phyloP scores from a whole-genome alignment of 202 grass and related monocot species.

The Thinopyrum obtusiflorum region DNA sequence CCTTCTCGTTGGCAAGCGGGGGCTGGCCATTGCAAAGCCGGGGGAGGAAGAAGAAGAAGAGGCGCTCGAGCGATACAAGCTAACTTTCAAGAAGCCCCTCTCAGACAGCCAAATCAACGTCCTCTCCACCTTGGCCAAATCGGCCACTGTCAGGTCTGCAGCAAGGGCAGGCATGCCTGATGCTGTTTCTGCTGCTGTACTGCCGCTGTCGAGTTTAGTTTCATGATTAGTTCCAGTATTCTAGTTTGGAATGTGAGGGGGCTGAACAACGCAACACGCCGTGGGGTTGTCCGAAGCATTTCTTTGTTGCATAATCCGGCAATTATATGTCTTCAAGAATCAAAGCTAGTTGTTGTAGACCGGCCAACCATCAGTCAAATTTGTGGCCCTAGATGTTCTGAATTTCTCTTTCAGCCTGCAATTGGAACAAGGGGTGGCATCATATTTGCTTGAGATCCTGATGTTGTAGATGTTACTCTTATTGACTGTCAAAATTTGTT shows the following conservation, averaged over 20 bases:
- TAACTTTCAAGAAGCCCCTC: too few relatives aligned
- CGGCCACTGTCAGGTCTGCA: too few relatives aligned
- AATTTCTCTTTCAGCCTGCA: not conserved
- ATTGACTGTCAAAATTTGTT: not conserved
- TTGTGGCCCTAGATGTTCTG: not conserved
- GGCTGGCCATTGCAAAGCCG: too few relatives aligned
- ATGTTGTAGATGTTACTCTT: rapidly evolving
- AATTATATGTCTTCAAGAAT: not conserved
- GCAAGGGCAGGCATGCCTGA: too few relatives aligned
- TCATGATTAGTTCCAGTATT: not conserved
- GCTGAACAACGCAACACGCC: not conserved
- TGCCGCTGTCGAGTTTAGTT: too few relatives aligned
- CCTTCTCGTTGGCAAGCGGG: too few relatives aligned
- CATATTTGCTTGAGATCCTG: not conserved
- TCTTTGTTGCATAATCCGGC: not conserved
- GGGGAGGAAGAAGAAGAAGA: too few relatives aligned
- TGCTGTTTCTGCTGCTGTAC: too few relatives aligned
- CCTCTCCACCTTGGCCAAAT: too few relatives aligned
- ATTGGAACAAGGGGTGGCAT: not conserved
- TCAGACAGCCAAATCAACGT: too few relatives aligned
- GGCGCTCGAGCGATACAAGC: too few relatives aligned
- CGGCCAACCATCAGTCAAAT: not conserved
- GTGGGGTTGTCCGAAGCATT: not conserved
- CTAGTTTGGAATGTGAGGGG: not conserved
- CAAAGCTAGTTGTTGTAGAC: not conserved